Evolutionary conservation across 768 basidiomycete genomes (phyloP).

Genomic region (Leucosporidium yakuticum): DNA sequence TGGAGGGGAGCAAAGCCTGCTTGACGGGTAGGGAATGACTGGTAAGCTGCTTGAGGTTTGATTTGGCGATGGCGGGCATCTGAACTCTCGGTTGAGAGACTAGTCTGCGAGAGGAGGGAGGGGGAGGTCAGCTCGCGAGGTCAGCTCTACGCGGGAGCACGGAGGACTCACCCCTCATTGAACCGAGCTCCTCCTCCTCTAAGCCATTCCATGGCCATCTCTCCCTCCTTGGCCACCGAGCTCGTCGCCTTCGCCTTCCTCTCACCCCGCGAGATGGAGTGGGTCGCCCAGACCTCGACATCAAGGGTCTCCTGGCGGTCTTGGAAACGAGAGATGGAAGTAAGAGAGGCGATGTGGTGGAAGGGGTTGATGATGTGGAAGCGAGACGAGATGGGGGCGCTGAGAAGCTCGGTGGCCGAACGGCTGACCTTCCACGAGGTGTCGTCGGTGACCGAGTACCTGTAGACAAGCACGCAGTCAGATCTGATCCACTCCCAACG

Average conservation of each 20-base stretch:
- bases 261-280: slow-evolving; percentile 71
- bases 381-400: slow-evolving; percentile 78
- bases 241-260: slow-evolving; percentile 68
- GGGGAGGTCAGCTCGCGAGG: neutral
- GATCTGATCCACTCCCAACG: neutral
- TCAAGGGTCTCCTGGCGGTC: slow-evolving; percentile 94
- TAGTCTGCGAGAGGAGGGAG: slow-evolving; percentile 48
- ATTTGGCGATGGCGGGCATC: slow-evolving; percentile 70
- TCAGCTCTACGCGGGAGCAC: neutral
- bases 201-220: slow-evolving; percentile 13
- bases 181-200: slow-evolving; percentile 52
- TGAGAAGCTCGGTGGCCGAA: slow-evolving; percentile 80
- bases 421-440: slow-evolving; percentile 96
- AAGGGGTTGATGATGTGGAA: slow-evolving; percentile 74
- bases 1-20: slow-evolving; percentile 76
- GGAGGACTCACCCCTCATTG: slow-evolving; percentile 50
- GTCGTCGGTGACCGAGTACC: slow-evolving; percentile 96
- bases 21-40: slow-evolving; percentile 72
- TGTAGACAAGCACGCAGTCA: slow-evolving; percentile 39
- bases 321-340: slow-evolving; percentile 81
- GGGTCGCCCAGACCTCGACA: slow-evolving; percentile 85
- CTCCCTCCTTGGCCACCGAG: slow-evolving; percentile 43
- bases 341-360: slow-evolving; percentile 77
- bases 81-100: slow-evolving; percentile 65
- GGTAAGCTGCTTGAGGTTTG: slow-evolving; percentile 74